These are phyloP conservation scores for Amanita exitialis DNA, from an alignment of 768 basidiomycete species.

Conservation along the genomic window DNA sequence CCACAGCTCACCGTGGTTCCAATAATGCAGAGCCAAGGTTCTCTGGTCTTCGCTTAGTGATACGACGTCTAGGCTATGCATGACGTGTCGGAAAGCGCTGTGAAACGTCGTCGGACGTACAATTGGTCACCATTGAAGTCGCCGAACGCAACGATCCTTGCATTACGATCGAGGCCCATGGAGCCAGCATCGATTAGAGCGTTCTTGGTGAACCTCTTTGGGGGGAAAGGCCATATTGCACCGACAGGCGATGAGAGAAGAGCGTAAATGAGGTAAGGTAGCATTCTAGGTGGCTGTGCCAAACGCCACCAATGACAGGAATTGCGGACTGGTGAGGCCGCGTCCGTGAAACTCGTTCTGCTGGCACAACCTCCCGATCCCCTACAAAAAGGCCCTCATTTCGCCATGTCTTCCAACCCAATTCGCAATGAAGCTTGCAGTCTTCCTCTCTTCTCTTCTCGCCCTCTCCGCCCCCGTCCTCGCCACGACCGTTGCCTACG, in stretches of 20 bases:
- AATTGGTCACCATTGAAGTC: conserved; percentile 96
- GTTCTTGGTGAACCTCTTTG: conserved; percentile 80
- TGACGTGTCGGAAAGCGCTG: conserved; percentile 2
- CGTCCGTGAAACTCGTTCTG: neutral
- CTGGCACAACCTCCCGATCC: neutral
- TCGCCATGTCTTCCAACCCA: neutral
- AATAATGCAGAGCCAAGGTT: conserved; percentile 66
- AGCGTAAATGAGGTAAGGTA: neutral
- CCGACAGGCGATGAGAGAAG: conserved; percentile 7
- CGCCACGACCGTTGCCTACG: conserved; percentile 21
- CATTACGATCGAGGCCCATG: conserved; percentile 65
- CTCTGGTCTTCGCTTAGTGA: conserved; percentile 68
- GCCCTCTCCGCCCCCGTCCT: conserved; percentile 15
- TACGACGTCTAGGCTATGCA: conserved; percentile 66
- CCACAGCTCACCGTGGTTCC: conserved; percentile 63
- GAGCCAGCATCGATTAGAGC: conserved; percentile 71
- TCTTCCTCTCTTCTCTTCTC: conserved; percentile 14
- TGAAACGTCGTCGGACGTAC: conserved; percentile 35
- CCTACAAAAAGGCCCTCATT: neutral
- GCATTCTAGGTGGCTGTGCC: neutral
- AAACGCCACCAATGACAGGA: too few relatives aligned
- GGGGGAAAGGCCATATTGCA: conserved; percentile 73
- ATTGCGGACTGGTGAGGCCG: neutral
- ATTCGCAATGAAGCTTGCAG: conserved; percentile 15
- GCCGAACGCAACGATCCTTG: conserved; percentile 79